Percentiles rank a stretch among this genome's conserved stretches.
Conservation (phyloP, 345 rosid species). For the Reutealis trisperma region DNA sequence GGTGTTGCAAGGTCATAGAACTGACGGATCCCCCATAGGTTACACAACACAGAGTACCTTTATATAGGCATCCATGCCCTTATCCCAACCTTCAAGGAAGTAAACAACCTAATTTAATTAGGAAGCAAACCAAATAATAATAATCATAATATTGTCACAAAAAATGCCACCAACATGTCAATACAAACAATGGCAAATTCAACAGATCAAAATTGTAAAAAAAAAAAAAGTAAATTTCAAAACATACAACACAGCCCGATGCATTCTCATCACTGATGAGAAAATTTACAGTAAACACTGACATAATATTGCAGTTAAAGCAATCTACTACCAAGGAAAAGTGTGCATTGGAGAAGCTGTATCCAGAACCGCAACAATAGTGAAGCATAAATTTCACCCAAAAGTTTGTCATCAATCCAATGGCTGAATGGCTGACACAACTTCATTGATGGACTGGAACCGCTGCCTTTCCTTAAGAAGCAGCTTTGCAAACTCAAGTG, state of each 20-base stretch:
- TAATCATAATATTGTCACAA: no score
- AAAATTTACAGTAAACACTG: neutral
- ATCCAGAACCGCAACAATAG: neutral
- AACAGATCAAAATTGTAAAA: no score
- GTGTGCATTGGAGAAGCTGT: neutral
- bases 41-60: no score
- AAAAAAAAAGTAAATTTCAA: no score
- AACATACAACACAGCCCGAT: neutral
- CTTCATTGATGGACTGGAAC: slow-evolving; percentile 65
- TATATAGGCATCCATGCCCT: no score
- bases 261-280: neutral
- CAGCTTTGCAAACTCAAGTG: slow-evolving; percentile 66
- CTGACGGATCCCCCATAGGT: no score
- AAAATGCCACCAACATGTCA: no score
- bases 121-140: no score
- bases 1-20: no score
- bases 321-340: neutral
- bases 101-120: no score
- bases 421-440: slow-evolving; percentile 54
- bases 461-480: slow-evolving; percentile 77
- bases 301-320: neutral
- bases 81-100: no score
- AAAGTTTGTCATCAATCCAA: slow-evolving; percentile 3
- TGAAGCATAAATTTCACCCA: slow-evolving; percentile 3
- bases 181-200: no score